Conservation (phyloP, 768 basidiomycete genomes). For the Naganishia randhawae region DNA sequence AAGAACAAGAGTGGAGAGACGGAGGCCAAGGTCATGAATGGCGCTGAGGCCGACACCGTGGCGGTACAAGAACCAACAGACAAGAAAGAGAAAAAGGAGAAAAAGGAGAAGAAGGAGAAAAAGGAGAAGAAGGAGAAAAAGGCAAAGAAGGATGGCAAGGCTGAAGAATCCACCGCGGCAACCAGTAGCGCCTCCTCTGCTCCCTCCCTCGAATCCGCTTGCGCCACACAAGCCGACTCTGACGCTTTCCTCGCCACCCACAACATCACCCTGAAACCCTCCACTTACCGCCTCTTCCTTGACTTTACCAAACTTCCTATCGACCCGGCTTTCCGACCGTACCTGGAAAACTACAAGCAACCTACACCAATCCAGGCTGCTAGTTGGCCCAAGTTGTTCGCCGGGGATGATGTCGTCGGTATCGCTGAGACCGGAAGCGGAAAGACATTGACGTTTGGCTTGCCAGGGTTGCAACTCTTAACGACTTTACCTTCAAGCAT, state of each 20-base stretch:
- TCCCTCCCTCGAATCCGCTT: constrained; percentile 39
- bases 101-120: constrained; percentile 50
- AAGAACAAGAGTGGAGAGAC: constrained; percentile 43
- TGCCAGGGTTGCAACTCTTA: constrained; percentile 76
- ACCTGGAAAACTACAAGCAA: constrained; percentile 69
- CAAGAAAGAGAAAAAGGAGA: constrained; percentile 29
- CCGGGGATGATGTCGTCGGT: constrained; percentile 72
- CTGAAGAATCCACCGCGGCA: constrained; percentile 31
- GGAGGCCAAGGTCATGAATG: constrained; percentile 25
- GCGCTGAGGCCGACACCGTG: constrained; percentile 14
- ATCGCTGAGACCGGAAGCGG: constrained; percentile 92
- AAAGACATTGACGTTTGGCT: constrained; percentile 92
- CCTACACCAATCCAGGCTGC: constrained; percentile 96
- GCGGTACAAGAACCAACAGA: no score
- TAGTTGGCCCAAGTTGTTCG: constrained; percentile 83
- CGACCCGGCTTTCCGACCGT: constrained; percentile 60
- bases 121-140: constrained; percentile 36
- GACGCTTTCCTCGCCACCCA: constrained; percentile 68
- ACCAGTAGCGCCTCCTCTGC: constrained; percentile 31
- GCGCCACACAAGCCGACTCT: constrained; percentile 45
- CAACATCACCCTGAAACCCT: constrained; percentile 64
- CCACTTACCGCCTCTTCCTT: constrained; percentile 63
- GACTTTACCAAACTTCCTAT: constrained; percentile 72
- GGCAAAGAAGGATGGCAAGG: constrained; percentile 3
- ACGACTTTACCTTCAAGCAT: constrained; percentile 45